These are phyloP conservation scores for Pleurotus eryngii DNA, from an alignment of 768 basidiomycete genomes.

Conservation along the genomic window DNA sequence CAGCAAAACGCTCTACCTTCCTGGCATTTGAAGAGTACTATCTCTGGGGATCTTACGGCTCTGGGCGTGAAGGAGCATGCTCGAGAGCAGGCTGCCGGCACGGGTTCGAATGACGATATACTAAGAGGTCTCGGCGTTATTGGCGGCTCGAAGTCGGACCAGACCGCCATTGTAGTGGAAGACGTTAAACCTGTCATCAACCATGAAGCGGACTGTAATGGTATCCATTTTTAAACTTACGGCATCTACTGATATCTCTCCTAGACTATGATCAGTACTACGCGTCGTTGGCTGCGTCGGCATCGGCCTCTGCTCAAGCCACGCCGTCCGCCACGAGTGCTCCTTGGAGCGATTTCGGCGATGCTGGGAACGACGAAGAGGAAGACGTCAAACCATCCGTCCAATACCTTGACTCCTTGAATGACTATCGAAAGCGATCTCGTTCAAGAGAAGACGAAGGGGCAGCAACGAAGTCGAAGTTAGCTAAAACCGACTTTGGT, in stretches of 20 bases:
- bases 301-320: constrained; percentile 51
- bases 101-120: constrained; percentile 67
- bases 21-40: constrained; percentile 96
- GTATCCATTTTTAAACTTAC: not conserved
- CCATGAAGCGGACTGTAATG: constrained; percentile 61
- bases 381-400: constrained; percentile 67
- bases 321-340: constrained; percentile 57
- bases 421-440: constrained; percentile 73
- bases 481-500: constrained; percentile 37
- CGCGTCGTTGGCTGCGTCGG: constrained; percentile 66
- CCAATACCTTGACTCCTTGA: constrained; percentile 65
- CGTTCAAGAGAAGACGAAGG: constrained; percentile 62
- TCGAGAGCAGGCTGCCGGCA: constrained; percentile 37
- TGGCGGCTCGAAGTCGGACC: constrained; percentile 28
- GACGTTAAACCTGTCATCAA: constrained; percentile 44
- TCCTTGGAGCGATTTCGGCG: constrained; percentile 44
- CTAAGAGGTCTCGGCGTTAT: constrained; percentile 64
- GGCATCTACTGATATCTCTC: not conserved
- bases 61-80: constrained; percentile 74
- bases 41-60: constrained; percentile 88
- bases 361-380: constrained; percentile 56
- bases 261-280: constrained; percentile 83
- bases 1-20: constrained; percentile 89
- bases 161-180: constrained; percentile 16
- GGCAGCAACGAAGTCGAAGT: constrained; percentile 29